Conservation (phyloP, 2,329 filamentous ascomycete species). For the Botrytis sinoallii region DNA sequence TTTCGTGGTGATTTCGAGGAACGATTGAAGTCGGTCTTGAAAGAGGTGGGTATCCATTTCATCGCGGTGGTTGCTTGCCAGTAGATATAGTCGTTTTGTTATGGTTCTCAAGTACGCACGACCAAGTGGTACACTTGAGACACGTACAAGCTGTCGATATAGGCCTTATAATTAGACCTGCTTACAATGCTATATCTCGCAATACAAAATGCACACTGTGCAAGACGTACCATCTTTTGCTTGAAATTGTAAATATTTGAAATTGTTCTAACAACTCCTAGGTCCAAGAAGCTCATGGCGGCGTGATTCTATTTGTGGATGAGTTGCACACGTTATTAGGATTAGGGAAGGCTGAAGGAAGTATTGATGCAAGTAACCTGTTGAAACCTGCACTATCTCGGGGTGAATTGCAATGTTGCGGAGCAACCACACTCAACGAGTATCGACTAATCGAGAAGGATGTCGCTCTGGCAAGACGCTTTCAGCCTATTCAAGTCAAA, state of each 20-base stretch:
- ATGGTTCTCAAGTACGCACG: not conserved
- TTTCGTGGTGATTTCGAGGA: constrained; percentile 97
- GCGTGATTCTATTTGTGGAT: constrained; percentile 92
- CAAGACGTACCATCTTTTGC: not conserved
- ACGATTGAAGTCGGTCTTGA: constrained; percentile 82
- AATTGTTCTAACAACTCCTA: constrained; percentile 11
- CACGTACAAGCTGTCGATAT: not conserved
- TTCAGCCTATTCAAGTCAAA: constrained; percentile 91
- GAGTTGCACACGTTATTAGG: constrained; percentile 90
- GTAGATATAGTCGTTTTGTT: not conserved
- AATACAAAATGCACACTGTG: not conserved
- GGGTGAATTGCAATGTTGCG: constrained; percentile 82
- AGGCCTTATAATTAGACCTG: constrained; percentile 10
- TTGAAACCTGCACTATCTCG: constrained; percentile 90
- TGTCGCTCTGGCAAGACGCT: constrained; percentile 83
- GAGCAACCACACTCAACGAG: constrained; percentile 88
- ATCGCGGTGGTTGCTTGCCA: not conserved
- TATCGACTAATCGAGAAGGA: constrained; percentile 96
- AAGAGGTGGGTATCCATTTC: constrained; percentile 55
- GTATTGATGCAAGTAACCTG: constrained; percentile 92
- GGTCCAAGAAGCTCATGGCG: constrained; percentile 73
- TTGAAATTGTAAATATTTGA: not conserved
- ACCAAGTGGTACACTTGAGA: constrained; percentile 12
- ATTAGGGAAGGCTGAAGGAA: constrained; percentile 91
- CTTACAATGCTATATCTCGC: constrained; percentile 3